These are phyloP conservation scores for Lipomyces oligophaga DNA, from an alignment of 805 yeast genomes.

Conservation along the genomic window DNA sequence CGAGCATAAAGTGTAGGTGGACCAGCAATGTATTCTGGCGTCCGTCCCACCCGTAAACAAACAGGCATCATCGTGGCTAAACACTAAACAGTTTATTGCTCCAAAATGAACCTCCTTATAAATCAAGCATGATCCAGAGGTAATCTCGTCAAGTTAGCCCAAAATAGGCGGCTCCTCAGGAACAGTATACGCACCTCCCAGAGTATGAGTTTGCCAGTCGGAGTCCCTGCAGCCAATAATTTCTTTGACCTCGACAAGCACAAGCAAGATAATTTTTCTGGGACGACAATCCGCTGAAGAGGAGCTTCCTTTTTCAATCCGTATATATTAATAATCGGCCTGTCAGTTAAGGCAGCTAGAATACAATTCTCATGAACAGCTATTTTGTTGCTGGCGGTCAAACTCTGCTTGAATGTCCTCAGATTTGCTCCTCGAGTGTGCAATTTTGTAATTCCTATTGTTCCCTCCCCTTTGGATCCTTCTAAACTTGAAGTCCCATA, in stretches of 20 bases:
- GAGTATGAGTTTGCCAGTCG: slow-evolving; percentile 69
- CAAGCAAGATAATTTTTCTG: slow-evolving; percentile 67
- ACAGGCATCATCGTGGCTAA: slow-evolving; percentile 60
- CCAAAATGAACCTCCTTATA: slow-evolving; percentile 86
- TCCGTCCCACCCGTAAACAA: slow-evolving; percentile 77
- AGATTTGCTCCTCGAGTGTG: background rate
- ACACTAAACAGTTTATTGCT: slow-evolving; percentile 54
- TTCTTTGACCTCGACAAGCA: slow-evolving; percentile 43
- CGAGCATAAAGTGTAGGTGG: slow-evolving; percentile 54
- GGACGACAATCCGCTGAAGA: slow-evolving; percentile 65
- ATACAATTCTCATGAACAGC: slow-evolving; percentile 5
- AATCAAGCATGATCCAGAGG: slow-evolving; percentile 66
- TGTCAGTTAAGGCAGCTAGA: slow-evolving; percentile 12
- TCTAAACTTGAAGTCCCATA: slow-evolving; percentile 2
- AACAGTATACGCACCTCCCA: slow-evolving; percentile 56
- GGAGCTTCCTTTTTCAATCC: slow-evolving; percentile 17
- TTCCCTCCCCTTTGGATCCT: slow-evolving; percentile 19
- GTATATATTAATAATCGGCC: slow-evolving; percentile 18
- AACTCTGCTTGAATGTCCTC: slow-evolving; percentile 17
- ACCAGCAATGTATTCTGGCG: slow-evolving; percentile 75
- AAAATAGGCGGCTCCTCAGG: background rate
- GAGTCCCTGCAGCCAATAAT: slow-evolving; percentile 64
- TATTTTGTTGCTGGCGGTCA: slow-evolving; percentile 5
- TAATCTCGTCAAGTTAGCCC: slow-evolving; percentile 35
- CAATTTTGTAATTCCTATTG: slow-evolving; percentile 4